These are phyloP conservation scores for Saccharomycopsis schoenii DNA, from an alignment of 805 yeast genomes.

Conservation along the genomic window DNA sequence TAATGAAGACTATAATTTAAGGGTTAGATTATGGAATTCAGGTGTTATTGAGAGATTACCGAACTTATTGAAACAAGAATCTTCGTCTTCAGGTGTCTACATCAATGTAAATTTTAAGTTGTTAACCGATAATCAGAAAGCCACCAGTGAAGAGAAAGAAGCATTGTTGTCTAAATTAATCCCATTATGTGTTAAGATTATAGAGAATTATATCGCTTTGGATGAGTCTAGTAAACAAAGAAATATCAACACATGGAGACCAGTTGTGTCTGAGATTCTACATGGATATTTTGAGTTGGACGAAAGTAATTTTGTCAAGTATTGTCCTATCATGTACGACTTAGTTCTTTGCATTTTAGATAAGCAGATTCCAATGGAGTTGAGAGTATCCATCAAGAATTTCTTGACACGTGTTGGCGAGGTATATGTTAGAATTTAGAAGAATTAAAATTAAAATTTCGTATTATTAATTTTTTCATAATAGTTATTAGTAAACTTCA, in stretches of 20 bases:
- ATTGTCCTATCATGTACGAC: constrained; percentile 52
- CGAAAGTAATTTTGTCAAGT: constrained; percentile 53
- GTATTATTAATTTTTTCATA: too few relatives aligned
- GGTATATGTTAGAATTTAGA: constrained; percentile 27
- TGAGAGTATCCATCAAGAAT: constrained; percentile 49
- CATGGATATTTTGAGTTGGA: constrained; percentile 76
- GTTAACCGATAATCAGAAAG: constrained; percentile 55
- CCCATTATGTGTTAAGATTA: constrained; percentile 62
- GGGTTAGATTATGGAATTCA: constrained; percentile 84
- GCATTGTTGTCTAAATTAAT: constrained; percentile 37
- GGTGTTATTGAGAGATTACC: constrained; percentile 91
- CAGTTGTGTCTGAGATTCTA: constrained; percentile 80
- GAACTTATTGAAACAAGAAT: constrained; percentile 83
- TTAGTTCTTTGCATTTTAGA: constrained; percentile 50
- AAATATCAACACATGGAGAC: constrained; percentile 78
- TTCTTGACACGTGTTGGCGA: constrained; percentile 52
- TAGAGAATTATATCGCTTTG: constrained; percentile 58
- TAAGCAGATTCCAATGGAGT: constrained; percentile 49
- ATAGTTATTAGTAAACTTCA: too few relatives aligned
- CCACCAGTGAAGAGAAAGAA: constrained; percentile 35
- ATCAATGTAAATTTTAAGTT: constrained; percentile 71
- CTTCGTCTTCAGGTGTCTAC: constrained; percentile 80
- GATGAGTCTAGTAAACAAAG: constrained; percentile 71
- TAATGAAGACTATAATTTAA: constrained; percentile 78
- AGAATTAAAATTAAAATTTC: neutral